Percentiles rank a stretch among this genome's conserved stretches.
phyloP scores from a whole-genome alignment of 768 basidiomycete genomes.

The Psilocybe cyanescens region DNA sequence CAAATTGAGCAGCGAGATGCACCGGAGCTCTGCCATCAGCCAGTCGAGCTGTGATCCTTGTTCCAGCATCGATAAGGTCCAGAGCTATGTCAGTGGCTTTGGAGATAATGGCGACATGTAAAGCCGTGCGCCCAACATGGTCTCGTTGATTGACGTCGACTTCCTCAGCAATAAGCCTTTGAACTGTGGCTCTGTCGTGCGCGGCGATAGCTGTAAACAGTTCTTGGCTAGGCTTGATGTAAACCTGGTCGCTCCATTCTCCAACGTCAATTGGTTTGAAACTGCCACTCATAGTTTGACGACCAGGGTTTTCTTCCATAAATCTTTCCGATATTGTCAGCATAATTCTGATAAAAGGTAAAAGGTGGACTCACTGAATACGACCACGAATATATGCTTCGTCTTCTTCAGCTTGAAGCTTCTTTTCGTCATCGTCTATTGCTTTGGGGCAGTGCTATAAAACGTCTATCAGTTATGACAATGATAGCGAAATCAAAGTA shows the following conservation, averaged over 20 bases:
- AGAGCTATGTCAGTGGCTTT: slow-evolving; percentile 48
- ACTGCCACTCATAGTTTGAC: slow-evolving; percentile 62
- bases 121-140: slow-evolving; percentile 61
- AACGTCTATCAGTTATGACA: not conserved
- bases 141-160: slow-evolving; percentile 57
- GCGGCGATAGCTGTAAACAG: slow-evolving; percentile 60
- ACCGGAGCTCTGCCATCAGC: slow-evolving; percentile 60
- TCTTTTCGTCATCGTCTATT: slow-evolving; percentile 56
- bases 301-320: slow-evolving; percentile 62
- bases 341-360: no score
- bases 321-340: slow-evolving; percentile 38
- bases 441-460: slow-evolving; percentile 57
- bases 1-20: slow-evolving; percentile 59
- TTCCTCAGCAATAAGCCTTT: slow-evolving; percentile 38
- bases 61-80: slow-evolving; percentile 58
- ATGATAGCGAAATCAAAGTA: not conserved
- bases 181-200: slow-evolving; percentile 43
- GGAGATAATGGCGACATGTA: slow-evolving; percentile 59
- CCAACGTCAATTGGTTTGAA: slow-evolving; percentile 72
- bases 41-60: slow-evolving; percentile 56
- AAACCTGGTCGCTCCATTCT: slow-evolving; percentile 67
- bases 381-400: slow-evolving; percentile 56
- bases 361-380: slow-evolving; percentile 41
- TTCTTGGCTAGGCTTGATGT: slow-evolving; percentile 55
- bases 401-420: slow-evolving; percentile 56